These are phyloP conservation scores for Candida oleophila DNA, from an alignment of 805 yeast genomes.

Conservation along the genomic window DNA sequence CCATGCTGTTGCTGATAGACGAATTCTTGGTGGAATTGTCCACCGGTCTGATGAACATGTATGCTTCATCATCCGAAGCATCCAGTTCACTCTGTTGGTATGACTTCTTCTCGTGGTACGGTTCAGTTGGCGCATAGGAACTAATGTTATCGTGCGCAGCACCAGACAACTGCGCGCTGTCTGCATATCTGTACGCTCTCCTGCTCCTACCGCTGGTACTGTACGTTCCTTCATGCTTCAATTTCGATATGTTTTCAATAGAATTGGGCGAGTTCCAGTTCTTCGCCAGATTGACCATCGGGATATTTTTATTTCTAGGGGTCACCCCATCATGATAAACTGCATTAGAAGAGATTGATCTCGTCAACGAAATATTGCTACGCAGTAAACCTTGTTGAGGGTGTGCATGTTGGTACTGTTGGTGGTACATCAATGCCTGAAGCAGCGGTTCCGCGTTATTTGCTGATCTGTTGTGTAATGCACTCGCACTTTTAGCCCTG, in stretches of 20 bases:
- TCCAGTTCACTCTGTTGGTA: slow-evolving; percentile 24
- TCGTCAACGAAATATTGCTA: not conserved
- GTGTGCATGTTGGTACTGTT: not conserved
- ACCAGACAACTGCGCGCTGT: slow-evolving; percentile 1
- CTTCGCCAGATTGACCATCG: slow-evolving; percentile 4
- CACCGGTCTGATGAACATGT: slow-evolving; percentile 1
- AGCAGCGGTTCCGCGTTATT: slow-evolving; percentile 7
- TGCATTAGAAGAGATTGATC: slow-evolving; percentile 9
- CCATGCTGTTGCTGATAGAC: not conserved
- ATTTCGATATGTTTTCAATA: not conserved
- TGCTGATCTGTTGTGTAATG: not conserved
- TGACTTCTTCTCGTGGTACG: not conserved
- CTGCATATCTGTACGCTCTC: not conserved
- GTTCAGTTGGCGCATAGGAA: slow-evolving; percentile 13
- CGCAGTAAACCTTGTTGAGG: not conserved
- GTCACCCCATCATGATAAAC: slow-evolving; percentile 1
- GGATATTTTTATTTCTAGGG: slow-evolving; percentile 6
- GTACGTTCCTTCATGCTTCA: not conserved
- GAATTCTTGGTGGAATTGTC: slow-evolving; percentile 4
- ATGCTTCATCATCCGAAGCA: slow-evolving; percentile 12
- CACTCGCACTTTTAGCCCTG: slow-evolving; percentile 3
- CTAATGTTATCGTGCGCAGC: slow-evolving; percentile 17
- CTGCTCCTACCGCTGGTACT: not conserved
- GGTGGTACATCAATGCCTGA: slow-evolving; percentile 13
- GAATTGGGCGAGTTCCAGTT: slow-evolving; percentile 1